Evolutionary conservation across 164 flowering plant genomes (phyloP).

Genomic region (Santalum album): DNA sequence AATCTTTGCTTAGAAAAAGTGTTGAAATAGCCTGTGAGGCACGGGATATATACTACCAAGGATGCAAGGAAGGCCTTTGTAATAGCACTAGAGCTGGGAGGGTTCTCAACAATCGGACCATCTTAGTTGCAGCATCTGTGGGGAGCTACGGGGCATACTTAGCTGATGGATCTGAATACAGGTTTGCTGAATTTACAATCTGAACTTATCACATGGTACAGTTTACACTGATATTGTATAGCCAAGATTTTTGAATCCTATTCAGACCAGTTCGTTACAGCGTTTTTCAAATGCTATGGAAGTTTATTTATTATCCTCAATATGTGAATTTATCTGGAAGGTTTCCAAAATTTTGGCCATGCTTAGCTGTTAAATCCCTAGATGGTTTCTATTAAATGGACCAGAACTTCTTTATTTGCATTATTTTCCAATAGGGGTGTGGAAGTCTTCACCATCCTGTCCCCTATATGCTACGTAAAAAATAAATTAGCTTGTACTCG

Average conservation of each 20-base stretch:
- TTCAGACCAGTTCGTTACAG: too few species aligned
- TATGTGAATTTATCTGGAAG: background rate
- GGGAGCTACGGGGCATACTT: conserved; percentile 68
- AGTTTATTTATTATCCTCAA: too few species aligned
- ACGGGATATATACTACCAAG: conserved; percentile 31
- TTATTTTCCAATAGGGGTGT: background rate
- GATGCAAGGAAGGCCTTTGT: conserved; percentile 7
- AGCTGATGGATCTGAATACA: conserved; percentile 69
- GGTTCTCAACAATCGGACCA: conserved; percentile 22
- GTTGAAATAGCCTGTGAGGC: conserved; percentile 54
- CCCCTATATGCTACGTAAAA: too few species aligned
- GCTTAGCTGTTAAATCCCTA: too few species aligned
- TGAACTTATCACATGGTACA: too few species aligned
- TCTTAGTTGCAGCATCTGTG: conserved; percentile 55
- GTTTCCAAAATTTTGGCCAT: background rate
- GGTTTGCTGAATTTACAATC: conserved; percentile 10
- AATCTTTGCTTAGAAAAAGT: conserved; percentile 42
- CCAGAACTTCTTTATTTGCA: too few species aligned
- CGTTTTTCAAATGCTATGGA: too few species aligned
- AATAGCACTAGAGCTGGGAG: conserved; percentile 17
- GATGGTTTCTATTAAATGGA: too few species aligned
- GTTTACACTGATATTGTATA: too few species aligned
- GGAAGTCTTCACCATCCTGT: background rate
- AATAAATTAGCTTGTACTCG: too few species aligned
- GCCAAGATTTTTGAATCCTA: too few species aligned